Evolutionary conservation across 345 rosid species (phyloP), one percentile per base, ranked within the genome.

Genomic region (Tarenaya hassleriana): DNA sequence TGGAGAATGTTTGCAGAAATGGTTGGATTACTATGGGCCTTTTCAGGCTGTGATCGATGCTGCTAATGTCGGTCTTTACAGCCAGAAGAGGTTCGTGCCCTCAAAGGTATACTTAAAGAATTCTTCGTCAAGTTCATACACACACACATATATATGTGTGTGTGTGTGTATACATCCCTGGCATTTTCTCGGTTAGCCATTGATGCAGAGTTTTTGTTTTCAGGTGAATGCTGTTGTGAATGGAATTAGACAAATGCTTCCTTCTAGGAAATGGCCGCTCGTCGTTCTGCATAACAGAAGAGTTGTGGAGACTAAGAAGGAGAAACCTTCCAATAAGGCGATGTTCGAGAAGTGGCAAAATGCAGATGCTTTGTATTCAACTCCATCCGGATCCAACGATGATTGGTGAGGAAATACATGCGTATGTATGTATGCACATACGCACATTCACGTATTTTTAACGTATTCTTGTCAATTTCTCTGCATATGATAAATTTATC

Each of bases 381-480:
- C 82, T 3, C 84, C 87, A n/a, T 72, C 81, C 6, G 87, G 87
- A 64, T 83, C 87, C 42, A 80, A 80, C 65, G 92, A 80, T 46
- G 87, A 83, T 57, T 83, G 87, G 92, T 83, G 63, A 73, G 84
- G 63, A 46, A 40, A 49, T 31, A 37, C 8, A 37, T 37, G 11
- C 15, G 41, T 37, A 37, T 37, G 11, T 37, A n/a, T n/a, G n/a
- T n/a, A n/a, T n/a, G n/a, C n/a, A n/a, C n/a, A n/a, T n/a, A 13
- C 15, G 3, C 15, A 10, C n/a, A 2, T 37, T 37, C 2, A 13
- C 8, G 3, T 37, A 13, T 10, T 10, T 8, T 37, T 10, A 8
- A n/a, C n/a, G n/a, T n/a, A n/a, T n/a, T n/a, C n/a, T n/a, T n/a
- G n/a, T n/a, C n/a, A n/a, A n/a, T n/a, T n/a, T n/a, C n/a, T n/a